Conservation (phyloP, 768 basidiomycete genomes). For the Gelatoporia subvermispora region DNA sequence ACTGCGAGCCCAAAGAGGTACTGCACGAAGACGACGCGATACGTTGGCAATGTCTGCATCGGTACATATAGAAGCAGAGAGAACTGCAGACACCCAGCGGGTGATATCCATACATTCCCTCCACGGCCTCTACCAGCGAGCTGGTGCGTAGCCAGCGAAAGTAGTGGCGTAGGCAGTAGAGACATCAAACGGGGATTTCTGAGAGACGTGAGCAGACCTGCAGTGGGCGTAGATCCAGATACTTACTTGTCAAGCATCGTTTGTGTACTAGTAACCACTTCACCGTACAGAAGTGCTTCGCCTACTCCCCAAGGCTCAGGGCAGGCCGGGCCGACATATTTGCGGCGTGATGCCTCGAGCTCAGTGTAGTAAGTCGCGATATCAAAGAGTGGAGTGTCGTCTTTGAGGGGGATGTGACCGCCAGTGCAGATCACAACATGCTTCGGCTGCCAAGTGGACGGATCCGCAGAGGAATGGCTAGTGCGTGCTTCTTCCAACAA, state of each 20-base stretch:
- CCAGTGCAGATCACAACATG: constrained; percentile 50
- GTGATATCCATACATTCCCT: constrained; percentile 88
- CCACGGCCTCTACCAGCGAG: constrained; percentile 87
- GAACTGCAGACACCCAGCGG: constrained; percentile 82
- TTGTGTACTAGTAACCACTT: constrained; percentile 91
- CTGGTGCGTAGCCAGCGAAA: constrained; percentile 86
- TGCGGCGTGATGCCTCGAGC: constrained; percentile 32
- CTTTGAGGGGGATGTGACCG: constrained; percentile 41
- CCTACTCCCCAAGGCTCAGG: constrained; percentile 53
- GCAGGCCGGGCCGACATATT: constrained; percentile 18
- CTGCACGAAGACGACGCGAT: constrained; percentile 85
- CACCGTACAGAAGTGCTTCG: constrained; percentile 79
- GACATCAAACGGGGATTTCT: constrained; percentile 77
- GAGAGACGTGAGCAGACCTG: constrained; percentile 1
- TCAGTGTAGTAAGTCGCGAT: constrained; percentile 53
- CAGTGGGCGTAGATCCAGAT: not conserved
- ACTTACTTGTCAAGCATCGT: constrained; percentile 89
- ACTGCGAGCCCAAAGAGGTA: constrained; percentile 90
- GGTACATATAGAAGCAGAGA: constrained; percentile 67
- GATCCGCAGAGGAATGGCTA: constrained; percentile 20
- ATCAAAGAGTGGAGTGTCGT: constrained; percentile 73
- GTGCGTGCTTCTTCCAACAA: constrained; percentile 24
- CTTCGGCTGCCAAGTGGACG: constrained; percentile 40
- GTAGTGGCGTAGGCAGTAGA: constrained; percentile 64
- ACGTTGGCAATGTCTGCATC: constrained; percentile 44